A percentile compares a stretch with the other conserved stretches of the same genome.
Conservation (phyloP, 2,329 filamentous ascomycete genomes). For the Ascochyta clinopodiicola region DNA sequence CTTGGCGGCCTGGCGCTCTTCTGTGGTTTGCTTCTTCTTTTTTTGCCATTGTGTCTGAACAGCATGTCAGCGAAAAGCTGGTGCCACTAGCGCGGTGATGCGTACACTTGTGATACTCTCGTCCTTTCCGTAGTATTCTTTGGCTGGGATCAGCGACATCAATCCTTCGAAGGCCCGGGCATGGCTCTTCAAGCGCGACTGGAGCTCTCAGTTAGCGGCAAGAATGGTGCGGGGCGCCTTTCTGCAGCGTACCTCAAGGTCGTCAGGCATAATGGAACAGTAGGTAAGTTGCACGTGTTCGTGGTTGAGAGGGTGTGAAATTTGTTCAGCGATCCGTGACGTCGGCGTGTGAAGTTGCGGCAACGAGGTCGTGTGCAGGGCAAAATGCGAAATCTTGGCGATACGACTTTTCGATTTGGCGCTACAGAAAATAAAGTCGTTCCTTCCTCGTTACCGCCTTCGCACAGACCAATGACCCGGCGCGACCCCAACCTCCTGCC, state of each 20-base stretch:
- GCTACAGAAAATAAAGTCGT: conserved; percentile 14
- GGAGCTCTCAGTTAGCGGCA: conserved; percentile 37
- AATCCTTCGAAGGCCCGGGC: conserved; percentile 85
- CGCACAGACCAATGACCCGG: conserved; percentile 19
- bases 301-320: background rate
- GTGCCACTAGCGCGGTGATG: conserved; percentile 35
- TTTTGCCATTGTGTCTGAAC: conserved; percentile 91
- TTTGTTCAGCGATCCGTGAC: conserved; percentile 6
- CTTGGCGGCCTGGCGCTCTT: conserved; percentile 68
- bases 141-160: conserved; percentile 85
- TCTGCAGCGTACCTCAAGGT: conserved; percentile 49
- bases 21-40: conserved; percentile 94
- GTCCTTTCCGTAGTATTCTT: conserved; percentile 89
- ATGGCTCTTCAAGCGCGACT: conserved; percentile 63
- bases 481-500: conserved; percentile 12
- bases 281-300: conserved; percentile 1
- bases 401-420: conserved; percentile 19
- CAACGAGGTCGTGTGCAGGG: conserved; percentile 39
- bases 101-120: conserved; percentile 69
- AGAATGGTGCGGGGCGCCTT: conserved; percentile 27
- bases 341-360: conserved; percentile 21
- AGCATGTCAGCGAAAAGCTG: conserved; percentile 19
- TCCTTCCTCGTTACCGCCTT: conserved; percentile 10
- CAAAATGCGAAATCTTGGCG: conserved; percentile 24
- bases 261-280: conserved; percentile 46